Base-by-base conservation (phyloP, 2,329 filamentous ascomycete genomes). In the Xylogone sp. region DNA sequence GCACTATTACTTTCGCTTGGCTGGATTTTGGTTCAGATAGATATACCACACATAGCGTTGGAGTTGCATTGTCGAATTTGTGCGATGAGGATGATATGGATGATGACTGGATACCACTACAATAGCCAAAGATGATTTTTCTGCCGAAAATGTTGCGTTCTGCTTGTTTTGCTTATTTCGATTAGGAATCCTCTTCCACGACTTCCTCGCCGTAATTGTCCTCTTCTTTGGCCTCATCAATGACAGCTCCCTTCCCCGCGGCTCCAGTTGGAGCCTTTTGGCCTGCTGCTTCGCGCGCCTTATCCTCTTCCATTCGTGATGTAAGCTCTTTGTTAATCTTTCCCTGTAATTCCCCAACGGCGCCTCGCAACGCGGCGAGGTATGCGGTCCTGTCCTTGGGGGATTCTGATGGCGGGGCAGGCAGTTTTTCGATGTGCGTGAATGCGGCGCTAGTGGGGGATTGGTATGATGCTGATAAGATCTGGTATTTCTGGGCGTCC, bases 201-300 rank as follows among this genome's bases (percentile, higher is more conserved):
- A 84, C 81, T 67, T 96, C 90, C 68, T 96, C 91, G 45, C 90
- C 91, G 65, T 96, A 96, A 65, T 91, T 87, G 62, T 88, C 82
- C 64, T 90, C 88, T 64, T 85, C 83, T 55, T 79, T 77, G 10
- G 68, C 74, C 53, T 85, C 81, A 53, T 82, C 34, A 39, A 39
- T 39, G 34, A 18, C 77, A 9, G 74, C 62, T 8, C 29, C 52
- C 48, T 59, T 56, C 4, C 34, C 34, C 34, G 34, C 34, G 10
- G 34, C 34, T 39, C 34, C 34, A 5, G 34, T 13, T 18, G 34
- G 8, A 50, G 61, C 47, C 55, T 62, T 42, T 53, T 63, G 46
- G 53, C 63, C 56, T 20, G 51, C 67, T 2, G 68, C 69, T 16
- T 75, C 75, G 13, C 72, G 70, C 8, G 69, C 71, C 64, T 85